These are phyloP conservation scores for Tanacetum coccineum DNA, from an alignment of 129 eudicot species.

Conservation along the genomic window DNA sequence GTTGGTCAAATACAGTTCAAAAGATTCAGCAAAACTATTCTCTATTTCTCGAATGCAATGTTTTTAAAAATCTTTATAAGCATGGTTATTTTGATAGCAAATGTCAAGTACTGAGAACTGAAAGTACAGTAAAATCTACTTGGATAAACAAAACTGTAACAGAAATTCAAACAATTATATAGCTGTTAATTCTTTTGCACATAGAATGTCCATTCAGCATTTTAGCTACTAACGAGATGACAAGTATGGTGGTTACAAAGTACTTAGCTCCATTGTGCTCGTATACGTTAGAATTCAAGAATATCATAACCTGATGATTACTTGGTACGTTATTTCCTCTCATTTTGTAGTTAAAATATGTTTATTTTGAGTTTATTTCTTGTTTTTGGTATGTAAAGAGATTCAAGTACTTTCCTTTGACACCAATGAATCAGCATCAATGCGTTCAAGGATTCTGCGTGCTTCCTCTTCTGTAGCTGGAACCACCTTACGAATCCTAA, in stretches of 20 bases:
- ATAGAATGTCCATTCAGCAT: not conserved
- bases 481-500: conserved; percentile 83
- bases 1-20: not conserved
- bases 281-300: conserved; percentile 7
- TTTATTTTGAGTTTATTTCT: conserved; percentile 9
- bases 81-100: not conserved
- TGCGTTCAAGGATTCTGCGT: conserved; percentile 72
- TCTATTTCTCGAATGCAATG: not conserved
- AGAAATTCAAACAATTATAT: too few relatives aligned
- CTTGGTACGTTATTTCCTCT: conserved; percentile 24
- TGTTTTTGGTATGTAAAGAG: conserved; percentile 1
- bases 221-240: not conserved
- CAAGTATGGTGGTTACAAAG: not conserved
- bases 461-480: conserved; percentile 99
- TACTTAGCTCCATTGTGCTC: not conserved
- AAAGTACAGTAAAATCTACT: not conserved
- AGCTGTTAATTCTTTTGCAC: not conserved
- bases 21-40: not conserved
- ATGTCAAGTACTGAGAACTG: not conserved
- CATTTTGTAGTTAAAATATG: not conserved
- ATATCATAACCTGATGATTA: conserved; percentile 12
- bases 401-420: conserved; percentile 5
- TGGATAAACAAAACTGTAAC: too few relatives aligned
- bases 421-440: conserved; percentile 67
- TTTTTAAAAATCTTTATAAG: too few relatives aligned